Percentiles rank a stretch among this genome's conserved stretches.
Evolutionary conservation across 805 yeast species (phyloP).

Genomic region (Schizosaccharomyces japonicus): DNA sequence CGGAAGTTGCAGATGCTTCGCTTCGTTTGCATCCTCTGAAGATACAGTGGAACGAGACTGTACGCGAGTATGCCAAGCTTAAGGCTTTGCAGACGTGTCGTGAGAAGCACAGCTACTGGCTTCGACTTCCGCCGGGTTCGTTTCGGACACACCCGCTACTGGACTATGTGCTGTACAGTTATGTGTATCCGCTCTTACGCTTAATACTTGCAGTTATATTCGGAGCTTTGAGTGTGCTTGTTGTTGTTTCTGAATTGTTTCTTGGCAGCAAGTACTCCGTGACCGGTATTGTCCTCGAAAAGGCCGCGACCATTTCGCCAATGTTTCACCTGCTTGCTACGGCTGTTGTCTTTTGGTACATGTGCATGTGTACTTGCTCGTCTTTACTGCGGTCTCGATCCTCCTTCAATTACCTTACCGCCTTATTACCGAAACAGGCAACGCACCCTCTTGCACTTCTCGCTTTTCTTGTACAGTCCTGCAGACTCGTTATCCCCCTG

Average conservation of each 20-base stretch:
- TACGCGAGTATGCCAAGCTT: not conserved
- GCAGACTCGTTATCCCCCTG: not conserved
- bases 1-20: not conserved
- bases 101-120: not conserved
- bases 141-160: not conserved
- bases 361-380: not conserved
- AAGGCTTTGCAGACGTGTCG: not conserved
- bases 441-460: not conserved
- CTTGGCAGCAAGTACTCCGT: not conserved
- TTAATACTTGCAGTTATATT: not conserved
- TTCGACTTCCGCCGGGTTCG: not conserved
- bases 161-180: not conserved
- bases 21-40: not conserved
- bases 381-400: not conserved
- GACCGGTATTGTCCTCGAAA: not conserved
- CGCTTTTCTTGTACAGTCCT: not conserved
- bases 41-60: not conserved
- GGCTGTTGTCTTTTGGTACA: not conserved
- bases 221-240: not conserved
- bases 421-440: not conserved
- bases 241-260: slow-evolving; percentile 1
- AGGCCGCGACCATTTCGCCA: not conserved
- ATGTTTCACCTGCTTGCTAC: too few relatives aligned
- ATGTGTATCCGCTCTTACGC: not conserved
- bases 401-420: not conserved